Evolutionary conservation across 208 protist genomes (phyloP), one percentile per base, ranked within the genome.

Genomic region (Leishmania gerbilli): DNA sequence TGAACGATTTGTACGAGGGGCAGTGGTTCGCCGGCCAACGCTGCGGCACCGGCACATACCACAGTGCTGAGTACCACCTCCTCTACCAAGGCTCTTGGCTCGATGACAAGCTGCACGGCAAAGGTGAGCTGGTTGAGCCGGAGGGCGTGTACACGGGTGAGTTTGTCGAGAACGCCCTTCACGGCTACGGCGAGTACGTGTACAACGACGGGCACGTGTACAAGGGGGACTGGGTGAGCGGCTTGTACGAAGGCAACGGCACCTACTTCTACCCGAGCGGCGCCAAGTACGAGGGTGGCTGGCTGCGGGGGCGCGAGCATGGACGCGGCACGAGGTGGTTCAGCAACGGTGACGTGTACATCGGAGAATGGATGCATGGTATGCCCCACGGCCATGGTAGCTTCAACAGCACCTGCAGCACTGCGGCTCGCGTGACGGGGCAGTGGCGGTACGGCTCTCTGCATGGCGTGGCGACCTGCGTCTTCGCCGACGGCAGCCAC

Each of bases 191-290:
- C 74, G 89, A 94, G 86, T 98, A 97, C 81, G 84, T 90, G 19
- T 98, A 96, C 84, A 75, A 90, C 78, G 91, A 96, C 85, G 94
- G 95, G n/a, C 88, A 95, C 79, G 87, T 93, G n/a, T 98, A 98
- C 88, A 91, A 94, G 68, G 96, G 96, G 7, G 93, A 97, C 37
- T 98, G 96, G 93, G 62, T 86, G 4, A 76, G 88, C 65, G 93
- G 92, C 34, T 53, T 92, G 37, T 95, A 91, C 81, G 81, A 98
- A 19, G 96, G 96, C 79, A 89, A 72, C 47, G 96, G 93, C 42
- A 89, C 79, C 51, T 96, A 95, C 74, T 51, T 90, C n/a, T 88
- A 91, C 78, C 92, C 93, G 0, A 92, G 87, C 74, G 93, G 94
- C 49, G 82, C 79, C 34, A 91, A 90, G 79, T 97, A 95, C 82